Conservation (phyloP, 257 asterid genomes). For the Primulina tabacum region DNA sequence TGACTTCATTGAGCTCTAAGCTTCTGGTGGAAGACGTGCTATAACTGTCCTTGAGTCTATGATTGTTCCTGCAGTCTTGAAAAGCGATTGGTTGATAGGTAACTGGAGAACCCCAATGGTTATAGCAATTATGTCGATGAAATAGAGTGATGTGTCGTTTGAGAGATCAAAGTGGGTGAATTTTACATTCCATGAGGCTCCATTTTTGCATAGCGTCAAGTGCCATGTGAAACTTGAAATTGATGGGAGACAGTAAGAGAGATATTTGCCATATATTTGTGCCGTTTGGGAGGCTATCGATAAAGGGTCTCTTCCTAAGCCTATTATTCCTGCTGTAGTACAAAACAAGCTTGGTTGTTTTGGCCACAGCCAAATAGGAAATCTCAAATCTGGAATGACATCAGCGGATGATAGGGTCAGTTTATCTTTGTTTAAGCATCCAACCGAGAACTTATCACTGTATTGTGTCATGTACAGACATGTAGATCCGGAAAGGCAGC, state of each 20-base stretch:
- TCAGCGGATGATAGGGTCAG: conserved; percentile 46
- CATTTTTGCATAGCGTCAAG: conserved; percentile 50
- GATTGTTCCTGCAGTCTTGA: conserved; percentile 46
- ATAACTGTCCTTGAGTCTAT: conserved; percentile 81
- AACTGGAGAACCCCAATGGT: conserved; percentile 44
- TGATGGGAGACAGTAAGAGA: conserved; percentile 77
- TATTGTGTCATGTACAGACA: conserved; percentile 56
- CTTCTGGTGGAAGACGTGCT: conserved; percentile 59
- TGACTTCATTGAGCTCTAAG: conserved; percentile 41
- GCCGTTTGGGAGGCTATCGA: conserved; percentile 69
- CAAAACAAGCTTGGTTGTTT: conserved; percentile 56
- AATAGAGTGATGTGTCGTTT: conserved; percentile 38
- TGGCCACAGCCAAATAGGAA: conserved; percentile 76
- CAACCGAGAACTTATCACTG: conserved; percentile 42
- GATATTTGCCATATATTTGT: conserved; percentile 44
- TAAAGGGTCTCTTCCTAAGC: conserved; percentile 48
- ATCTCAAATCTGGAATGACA: conserved; percentile 36
- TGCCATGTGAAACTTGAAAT: conserved; percentile 53
- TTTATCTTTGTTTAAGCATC: conserved; percentile 50
- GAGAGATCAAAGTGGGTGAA: conserved; percentile 49
- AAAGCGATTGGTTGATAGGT: conserved; percentile 38
- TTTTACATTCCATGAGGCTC: conserved; percentile 20
- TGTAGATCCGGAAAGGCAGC: conserved; percentile 35
- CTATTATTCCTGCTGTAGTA: conserved; percentile 57
- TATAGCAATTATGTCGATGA: conserved; percentile 39